A percentile compares a stretch with the other conserved stretches of the same genome.
Conservation (phyloP, 331 rosid species). For the Quercus lobata region DNA sequence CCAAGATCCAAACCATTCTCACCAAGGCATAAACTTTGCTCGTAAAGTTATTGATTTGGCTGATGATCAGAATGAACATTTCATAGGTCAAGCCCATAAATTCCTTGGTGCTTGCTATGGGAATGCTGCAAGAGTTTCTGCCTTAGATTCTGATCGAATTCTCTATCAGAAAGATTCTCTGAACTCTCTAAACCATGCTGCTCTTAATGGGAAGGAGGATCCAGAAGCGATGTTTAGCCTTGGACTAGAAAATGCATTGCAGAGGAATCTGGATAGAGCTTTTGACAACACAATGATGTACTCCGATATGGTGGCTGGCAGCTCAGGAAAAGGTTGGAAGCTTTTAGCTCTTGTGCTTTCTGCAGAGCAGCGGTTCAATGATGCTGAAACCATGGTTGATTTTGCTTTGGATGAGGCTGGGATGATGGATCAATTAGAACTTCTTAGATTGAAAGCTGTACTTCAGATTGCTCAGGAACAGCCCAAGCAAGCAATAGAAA, state of each 20-base stretch:
- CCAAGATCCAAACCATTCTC: constrained; percentile 45
- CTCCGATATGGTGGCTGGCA: constrained; percentile 56
- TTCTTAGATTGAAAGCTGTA: constrained; percentile 77
- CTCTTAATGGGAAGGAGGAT: constrained; percentile 32
- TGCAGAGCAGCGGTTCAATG: constrained; percentile 67
- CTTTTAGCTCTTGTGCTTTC: constrained; percentile 73
- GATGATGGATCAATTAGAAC: constrained; percentile 63
- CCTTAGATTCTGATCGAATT: constrained; percentile 67
- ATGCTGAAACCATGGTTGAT: constrained; percentile 75
- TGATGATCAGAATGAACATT: constrained; percentile 51
- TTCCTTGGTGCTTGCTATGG: constrained; percentile 77
- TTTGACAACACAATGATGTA: constrained; percentile 51
- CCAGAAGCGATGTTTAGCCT: constrained; percentile 60
- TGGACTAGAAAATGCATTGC: constrained; percentile 77
- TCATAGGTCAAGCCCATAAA: constrained; percentile 47
- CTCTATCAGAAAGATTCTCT: constrained; percentile 59
- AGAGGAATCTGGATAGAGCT: constrained; percentile 74
- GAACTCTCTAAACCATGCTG: constrained; percentile 52
- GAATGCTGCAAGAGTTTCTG: constrained; percentile 65
- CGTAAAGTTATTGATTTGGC: constrained; percentile 41
- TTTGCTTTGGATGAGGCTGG: constrained; percentile 74
- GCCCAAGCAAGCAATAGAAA: constrained; percentile 92
- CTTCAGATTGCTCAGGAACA: constrained; percentile 76
- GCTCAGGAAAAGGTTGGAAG: constrained; percentile 68
- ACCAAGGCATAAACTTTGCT: constrained; percentile 61